Evolutionary conservation across 2,329 filamentous ascomycete genomes (phyloP), one percentile per base, ranked within the genome.

Genomic region (Proliferodiscus dingleyae): DNA sequence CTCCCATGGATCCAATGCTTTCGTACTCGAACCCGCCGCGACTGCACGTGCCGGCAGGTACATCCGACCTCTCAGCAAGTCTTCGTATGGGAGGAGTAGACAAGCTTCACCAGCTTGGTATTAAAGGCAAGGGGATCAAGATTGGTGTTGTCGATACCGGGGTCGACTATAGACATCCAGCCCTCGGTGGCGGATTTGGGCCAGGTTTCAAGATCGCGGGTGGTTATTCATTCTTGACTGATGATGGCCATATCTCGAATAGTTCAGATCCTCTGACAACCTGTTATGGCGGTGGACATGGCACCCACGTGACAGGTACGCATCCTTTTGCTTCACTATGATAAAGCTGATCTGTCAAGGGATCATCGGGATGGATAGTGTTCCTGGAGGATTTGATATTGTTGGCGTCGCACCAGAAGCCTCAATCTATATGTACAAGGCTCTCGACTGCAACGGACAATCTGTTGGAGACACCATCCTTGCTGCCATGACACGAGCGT

Each of bases 131-230:
- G 32, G 71, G 72, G 1, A 56, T 71, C 23, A 66, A 64, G 18
- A 62, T 75, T 15, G 71, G 62, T 4, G 58, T 74, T 23, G 32
- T 54, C 19, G 54, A 57, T 41, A 65, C 61, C 16, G 68, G 68
- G 9, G 61, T 81, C 38, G 81, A 85, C 58, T 84, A 83, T 57
- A 71, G 66, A 1, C 80, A 85, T 55, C 76, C 79, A 2, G 77
- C 78, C 22, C 71, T 85, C 0, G 81, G 81, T 28, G 79, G 78
- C 37, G 80, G 80, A 56, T 83, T 83, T 57, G 81, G 81, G 2
- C 56, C 68, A 1, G 77, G 71, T 10, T 83, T 74, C 53, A 66
- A 82, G 32, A 75, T 85, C 15, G 68, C 70, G 3, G 75, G 72
- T 47, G 81, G 81, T 15, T 68, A 68, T 28, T 78, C 81, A 51